A percentile compares a stretch with the other conserved stretches of the same genome.
These are phyloP conservation scores for Candida ovalis DNA, from an alignment of 805 yeast species.

Conservation along the genomic window DNA sequence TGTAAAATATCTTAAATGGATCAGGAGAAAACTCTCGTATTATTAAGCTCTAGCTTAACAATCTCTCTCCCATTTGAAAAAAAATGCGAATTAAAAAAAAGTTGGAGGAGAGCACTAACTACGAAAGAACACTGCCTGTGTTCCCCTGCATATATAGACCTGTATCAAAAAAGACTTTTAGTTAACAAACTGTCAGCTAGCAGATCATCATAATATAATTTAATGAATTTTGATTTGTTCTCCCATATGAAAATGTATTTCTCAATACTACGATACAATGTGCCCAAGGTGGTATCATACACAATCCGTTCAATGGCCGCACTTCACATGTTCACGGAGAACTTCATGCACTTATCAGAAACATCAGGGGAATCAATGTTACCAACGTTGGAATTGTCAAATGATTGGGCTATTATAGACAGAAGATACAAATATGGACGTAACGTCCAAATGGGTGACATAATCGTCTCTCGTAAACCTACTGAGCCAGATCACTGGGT, in stretches of 20 bases:
- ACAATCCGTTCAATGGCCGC: constrained; percentile 58
- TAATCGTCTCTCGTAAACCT: constrained; percentile 85
- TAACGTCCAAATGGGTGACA: constrained; percentile 73
- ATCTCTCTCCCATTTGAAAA: too few relatives aligned
- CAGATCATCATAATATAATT: too few relatives aligned
- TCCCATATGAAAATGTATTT: background rate
- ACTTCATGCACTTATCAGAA: constrained; percentile 36
- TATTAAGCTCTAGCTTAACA: too few relatives aligned
- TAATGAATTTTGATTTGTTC: background rate
- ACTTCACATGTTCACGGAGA: constrained; percentile 46
- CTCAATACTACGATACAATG: constrained; percentile 2
- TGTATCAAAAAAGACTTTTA: too few relatives aligned
- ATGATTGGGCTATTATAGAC: constrained; percentile 77
- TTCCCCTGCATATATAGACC: too few relatives aligned
- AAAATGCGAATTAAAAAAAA: too few relatives aligned
- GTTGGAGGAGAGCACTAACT: too few relatives aligned
- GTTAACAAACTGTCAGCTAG: background rate
- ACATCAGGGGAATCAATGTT: constrained; percentile 95
- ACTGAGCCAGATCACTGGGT: constrained; percentile 82
- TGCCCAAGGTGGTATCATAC: constrained; percentile 29
- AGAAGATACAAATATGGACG: constrained; percentile 64
- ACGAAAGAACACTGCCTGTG: too few relatives aligned
- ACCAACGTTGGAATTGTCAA: constrained; percentile 72
- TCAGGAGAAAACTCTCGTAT: too few relatives aligned
- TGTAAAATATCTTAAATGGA: too few relatives aligned